Conservation (phyloP, 139 green algal species). For the Volvox africanus region DNA sequence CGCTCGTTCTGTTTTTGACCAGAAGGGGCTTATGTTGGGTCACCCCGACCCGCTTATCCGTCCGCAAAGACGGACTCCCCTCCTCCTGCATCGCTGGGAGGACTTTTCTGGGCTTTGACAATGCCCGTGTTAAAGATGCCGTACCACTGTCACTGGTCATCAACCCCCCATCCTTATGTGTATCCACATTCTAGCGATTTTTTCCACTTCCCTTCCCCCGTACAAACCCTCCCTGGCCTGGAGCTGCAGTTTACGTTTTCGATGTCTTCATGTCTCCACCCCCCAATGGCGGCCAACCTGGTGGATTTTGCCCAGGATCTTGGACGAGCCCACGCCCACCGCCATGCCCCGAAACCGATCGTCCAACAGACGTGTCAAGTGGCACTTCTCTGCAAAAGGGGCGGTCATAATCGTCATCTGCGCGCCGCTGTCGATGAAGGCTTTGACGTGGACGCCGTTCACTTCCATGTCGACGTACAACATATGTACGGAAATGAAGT, state of each 20-base stretch:
- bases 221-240: not conserved
- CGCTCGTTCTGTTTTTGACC: too few relatives aligned
- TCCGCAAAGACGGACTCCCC: too few relatives aligned
- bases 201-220: not conserved
- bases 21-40: too few relatives aligned
- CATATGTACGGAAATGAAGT: constrained; percentile 84
- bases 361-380: constrained; percentile 91
- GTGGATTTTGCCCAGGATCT: constrained; percentile 93
- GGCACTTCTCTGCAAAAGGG: constrained; percentile 79
- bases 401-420: constrained; percentile 77
- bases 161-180: too few relatives aligned
- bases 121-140: too few relatives aligned
- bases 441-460: constrained; percentile 80
- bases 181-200: too few relatives aligned
- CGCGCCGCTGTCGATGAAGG: constrained; percentile 91
- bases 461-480: constrained; percentile 91
- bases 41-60: too few relatives aligned
- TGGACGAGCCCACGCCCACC: constrained; percentile 88
- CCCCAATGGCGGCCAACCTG: constrained; percentile 54
- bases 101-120: too few relatives aligned
- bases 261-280: not conserved
- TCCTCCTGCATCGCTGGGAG: too few relatives aligned
- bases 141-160: too few relatives aligned
- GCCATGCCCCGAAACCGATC: constrained; percentile 89
- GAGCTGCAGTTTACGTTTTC: too few relatives aligned